A percentile compares a stretch with the other conserved stretches of the same genome.
Conservation (phyloP, 257 asterid species). For the Lithospermum erythrorhizon region DNA sequence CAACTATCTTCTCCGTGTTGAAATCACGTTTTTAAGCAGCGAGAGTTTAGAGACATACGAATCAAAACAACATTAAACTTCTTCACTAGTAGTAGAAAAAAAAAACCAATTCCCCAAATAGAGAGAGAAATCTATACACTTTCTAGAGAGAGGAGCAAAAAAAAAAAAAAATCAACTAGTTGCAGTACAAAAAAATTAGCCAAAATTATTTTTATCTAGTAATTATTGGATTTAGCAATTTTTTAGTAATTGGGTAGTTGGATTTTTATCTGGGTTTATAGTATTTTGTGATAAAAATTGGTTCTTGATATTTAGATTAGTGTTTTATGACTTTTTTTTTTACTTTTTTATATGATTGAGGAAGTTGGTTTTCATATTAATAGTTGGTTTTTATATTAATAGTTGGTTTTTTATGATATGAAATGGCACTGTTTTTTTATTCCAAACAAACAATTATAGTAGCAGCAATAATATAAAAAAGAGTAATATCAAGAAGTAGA, state of each 20-base stretch:
- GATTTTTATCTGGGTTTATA: slow-evolving; percentile 1
- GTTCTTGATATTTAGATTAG: slow-evolving; percentile 12
- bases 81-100: too few species aligned
- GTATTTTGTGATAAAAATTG: not conserved
- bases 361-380: slow-evolving; percentile 16
- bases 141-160: not conserved
- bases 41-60: slow-evolving; percentile 20
- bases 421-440: slow-evolving; percentile 42
- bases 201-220: not conserved
- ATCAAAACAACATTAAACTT: not conserved
- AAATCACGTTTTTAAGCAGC: slow-evolving; percentile 60
- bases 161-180: not conserved
- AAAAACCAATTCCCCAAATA: too few species aligned
- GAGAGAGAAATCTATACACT: not conserved
- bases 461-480: not conserved
- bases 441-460: slow-evolving; percentile 15
- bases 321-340: not conserved
- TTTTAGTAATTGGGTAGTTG: slow-evolving; percentile 2
- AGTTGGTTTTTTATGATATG: slow-evolving; percentile 39
- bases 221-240: not conserved
- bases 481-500: slow-evolving; percentile 12
- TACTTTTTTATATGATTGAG: slow-evolving; percentile 15
- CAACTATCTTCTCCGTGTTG: slow-evolving; percentile 82
- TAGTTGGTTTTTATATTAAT: slow-evolving; percentile 20
- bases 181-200: not conserved